A percentile compares a stretch with the other conserved stretches of the same genome.
phyloP scores from a whole-genome alignment of 345 rosid species.

The Triadica sebifera region DNA sequence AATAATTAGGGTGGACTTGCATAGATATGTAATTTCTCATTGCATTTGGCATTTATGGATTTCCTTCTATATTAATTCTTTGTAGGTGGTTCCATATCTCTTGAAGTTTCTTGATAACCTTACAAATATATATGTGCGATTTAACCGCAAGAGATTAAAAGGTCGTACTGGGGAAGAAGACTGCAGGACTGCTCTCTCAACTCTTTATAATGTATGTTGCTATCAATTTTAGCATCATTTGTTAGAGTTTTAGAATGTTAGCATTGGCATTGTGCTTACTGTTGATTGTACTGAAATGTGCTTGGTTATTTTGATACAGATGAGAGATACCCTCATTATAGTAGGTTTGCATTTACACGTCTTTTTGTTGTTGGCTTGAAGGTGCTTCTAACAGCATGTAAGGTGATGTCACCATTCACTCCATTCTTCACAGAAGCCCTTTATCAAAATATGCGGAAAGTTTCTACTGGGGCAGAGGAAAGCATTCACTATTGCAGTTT shows the following conservation, averaged over 20 bases:
- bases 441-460: slow-evolving; percentile 94
- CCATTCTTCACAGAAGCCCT: slow-evolving; percentile 95
- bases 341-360: not conserved
- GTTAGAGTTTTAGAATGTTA: slow-evolving; percentile 9
- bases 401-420: slow-evolving; percentile 98
- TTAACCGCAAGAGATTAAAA: slow-evolving; percentile 95
- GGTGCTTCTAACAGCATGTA: slow-evolving; percentile 94
- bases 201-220: slow-evolving; percentile 74
- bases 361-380: slow-evolving; percentile 32
- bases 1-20: not conserved
- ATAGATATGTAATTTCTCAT: slow-evolving; percentile 3
- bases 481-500: slow-evolving; percentile 84
- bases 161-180: slow-evolving; percentile 94
- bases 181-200: slow-evolving; percentile 82
- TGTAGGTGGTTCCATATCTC: slow-evolving; percentile 93
- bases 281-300: not conserved
- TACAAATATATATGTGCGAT: slow-evolving; percentile 93
- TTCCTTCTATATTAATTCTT: slow-evolving; percentile 1
- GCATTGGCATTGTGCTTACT: not conserved
- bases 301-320: slow-evolving; percentile 6
- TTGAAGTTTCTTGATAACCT: slow-evolving; percentile 92
- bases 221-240: slow-evolving; percentile 12
- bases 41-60: not conserved
- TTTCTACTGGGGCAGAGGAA: slow-evolving; percentile 62
- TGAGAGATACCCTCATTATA: not conserved